Conservation (phyloP, 2,329 filamentous ascomycete species). For the Trichoderma atroviride region DNA sequence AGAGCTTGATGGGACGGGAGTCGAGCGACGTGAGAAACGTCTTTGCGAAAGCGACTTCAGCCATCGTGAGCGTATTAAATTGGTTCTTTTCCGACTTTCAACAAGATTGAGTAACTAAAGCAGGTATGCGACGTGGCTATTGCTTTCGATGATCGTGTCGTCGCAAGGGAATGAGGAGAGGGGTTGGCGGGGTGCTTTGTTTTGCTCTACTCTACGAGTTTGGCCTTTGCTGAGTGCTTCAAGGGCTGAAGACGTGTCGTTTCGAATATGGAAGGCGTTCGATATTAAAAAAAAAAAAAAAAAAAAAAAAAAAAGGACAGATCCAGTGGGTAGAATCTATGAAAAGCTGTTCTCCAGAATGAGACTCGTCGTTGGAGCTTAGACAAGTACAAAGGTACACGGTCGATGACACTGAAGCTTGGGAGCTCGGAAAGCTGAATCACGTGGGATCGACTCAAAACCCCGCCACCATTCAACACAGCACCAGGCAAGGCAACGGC, state of each 20-base stretch:
- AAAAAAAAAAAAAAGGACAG: too few species aligned
- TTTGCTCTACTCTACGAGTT: too few species aligned
- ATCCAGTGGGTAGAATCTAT: neutral
- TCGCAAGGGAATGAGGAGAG: too few species aligned
- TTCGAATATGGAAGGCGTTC: neutral
- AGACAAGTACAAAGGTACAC: neutral
- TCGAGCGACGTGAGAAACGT: constrained; percentile 81
- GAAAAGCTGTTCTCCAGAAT: neutral
- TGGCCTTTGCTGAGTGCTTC: neutral
- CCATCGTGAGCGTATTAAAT: constrained; percentile 54
- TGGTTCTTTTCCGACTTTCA: neutral
- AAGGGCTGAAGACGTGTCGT: neutral
- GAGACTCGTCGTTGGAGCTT: neutral
- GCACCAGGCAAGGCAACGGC: neutral
- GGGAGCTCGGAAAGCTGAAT: neutral
- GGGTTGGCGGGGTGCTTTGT: too few species aligned
- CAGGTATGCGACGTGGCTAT: neutral
- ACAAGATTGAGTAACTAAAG: too few species aligned
- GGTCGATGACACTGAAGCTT: constrained; percentile 5
- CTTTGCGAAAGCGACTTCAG: constrained; percentile 84
- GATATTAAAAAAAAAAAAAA: too few species aligned
- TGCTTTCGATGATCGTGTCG: neutral
- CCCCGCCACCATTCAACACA: constrained; percentile 7
- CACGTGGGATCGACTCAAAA: constrained; percentile 18
- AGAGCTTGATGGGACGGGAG: constrained; percentile 75